These are phyloP conservation scores for Coemansia sp. DNA, from an alignment of 192 early-diverging fungal genomes.

Conservation along the genomic window DNA sequence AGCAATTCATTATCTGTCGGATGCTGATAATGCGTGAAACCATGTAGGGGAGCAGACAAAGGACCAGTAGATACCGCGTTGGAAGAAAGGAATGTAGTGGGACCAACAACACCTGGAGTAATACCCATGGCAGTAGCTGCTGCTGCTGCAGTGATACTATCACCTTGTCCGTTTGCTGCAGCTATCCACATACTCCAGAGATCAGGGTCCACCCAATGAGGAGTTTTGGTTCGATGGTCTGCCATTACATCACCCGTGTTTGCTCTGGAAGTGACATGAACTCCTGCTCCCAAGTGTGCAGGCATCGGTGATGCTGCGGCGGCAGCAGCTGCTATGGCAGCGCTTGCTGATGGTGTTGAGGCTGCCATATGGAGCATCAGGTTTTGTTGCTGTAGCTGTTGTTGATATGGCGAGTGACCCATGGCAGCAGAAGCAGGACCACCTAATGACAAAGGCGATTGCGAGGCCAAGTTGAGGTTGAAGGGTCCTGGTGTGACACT, in stretches of 20 bases:
- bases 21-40: conserved; percentile 18
- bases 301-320: too few relatives aligned
- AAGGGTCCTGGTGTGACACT: too few relatives aligned
- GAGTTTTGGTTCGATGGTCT: conserved; percentile 27
- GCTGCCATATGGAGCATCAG: conserved; percentile 1
- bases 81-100: conserved; percentile 21
- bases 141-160: conserved; percentile 21
- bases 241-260: too few relatives aligned
- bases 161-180: conserved; percentile 36
- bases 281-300: too few relatives aligned
- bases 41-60: neutral
- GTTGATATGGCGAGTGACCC: neutral
- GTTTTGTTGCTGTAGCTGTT: conserved; percentile 10
- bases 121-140: conserved; percentile 48
- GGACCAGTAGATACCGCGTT: neutral
- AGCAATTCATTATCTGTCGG: conserved; percentile 32
- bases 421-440: too few relatives aligned
- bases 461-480: too few relatives aligned
- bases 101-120: conserved; percentile 40
- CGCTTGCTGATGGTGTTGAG: neutral
- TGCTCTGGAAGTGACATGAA: too few relatives aligned
- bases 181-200: conserved; percentile 48
- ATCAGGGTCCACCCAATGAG: conserved; percentile 40
- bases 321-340: neutral
- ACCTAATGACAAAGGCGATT: too few relatives aligned